phyloP scores from a whole-genome alignment of 805 yeast species.

The Candida pseudoglaebosa region DNA sequence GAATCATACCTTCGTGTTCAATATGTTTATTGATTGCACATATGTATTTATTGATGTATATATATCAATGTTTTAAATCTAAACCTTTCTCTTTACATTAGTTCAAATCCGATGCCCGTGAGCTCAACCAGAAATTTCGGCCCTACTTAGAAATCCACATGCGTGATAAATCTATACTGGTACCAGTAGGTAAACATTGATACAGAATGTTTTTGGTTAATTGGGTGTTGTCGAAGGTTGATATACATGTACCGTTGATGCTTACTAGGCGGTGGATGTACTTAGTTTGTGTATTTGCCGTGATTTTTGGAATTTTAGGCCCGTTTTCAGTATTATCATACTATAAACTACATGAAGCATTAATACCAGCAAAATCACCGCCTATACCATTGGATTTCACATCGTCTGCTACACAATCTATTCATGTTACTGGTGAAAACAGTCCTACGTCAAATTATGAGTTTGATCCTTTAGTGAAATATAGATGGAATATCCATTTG shows the following conservation, averaged over 20 bases:
- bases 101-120: too few relatives aligned
- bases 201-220: background rate
- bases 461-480: constrained; percentile 7
- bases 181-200: background rate
- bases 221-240: constrained; percentile 3
- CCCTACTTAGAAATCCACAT: too few relatives aligned
- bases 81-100: too few relatives aligned
- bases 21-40: constrained; percentile 1
- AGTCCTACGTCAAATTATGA: constrained; percentile 5
- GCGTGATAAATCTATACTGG: too few relatives aligned
- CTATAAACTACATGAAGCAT: constrained; percentile 27
- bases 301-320: constrained; percentile 25
- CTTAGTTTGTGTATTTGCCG: constrained; percentile 13
- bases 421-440: constrained; percentile 1
- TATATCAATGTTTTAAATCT: too few relatives aligned
- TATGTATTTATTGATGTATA: constrained; percentile 1
- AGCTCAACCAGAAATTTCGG: too few relatives aligned
- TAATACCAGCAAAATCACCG: constrained; percentile 25
- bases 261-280: constrained; percentile 24
- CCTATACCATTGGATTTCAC: constrained; percentile 8
- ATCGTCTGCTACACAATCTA: constrained; percentile 1
- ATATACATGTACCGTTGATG: constrained; percentile 14
- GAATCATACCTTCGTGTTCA: background rate
- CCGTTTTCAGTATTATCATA: constrained; percentile 36
- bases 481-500: constrained; percentile 5